Evolutionary conservation across 352 stramenopile genomes (phyloP).

Genomic region (Phytophthora sp.): DNA sequence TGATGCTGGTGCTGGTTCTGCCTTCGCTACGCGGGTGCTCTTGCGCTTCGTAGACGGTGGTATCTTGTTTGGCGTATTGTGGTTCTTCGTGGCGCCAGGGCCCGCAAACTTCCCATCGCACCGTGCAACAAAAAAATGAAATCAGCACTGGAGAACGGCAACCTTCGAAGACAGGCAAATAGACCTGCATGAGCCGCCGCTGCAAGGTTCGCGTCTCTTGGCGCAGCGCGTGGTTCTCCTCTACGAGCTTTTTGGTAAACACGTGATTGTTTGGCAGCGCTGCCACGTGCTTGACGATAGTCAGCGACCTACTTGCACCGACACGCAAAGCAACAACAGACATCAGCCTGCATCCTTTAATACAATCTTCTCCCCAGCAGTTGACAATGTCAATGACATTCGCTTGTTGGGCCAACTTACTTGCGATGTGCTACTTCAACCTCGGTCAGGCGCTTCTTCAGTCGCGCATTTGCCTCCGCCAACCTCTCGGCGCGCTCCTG

Average conservation of each 20-base stretch:
- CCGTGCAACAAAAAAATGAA: neutral
- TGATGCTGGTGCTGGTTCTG: neutral
- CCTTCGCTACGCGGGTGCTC: neutral
- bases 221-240: slow-evolving; percentile 61
- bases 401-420: slow-evolving; percentile 19
- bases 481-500: slow-evolving; percentile 51
- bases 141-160: neutral
- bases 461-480: slow-evolving; percentile 36
- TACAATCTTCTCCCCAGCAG: neutral
- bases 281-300: slow-evolving; percentile 61
- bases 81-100: slow-evolving; percentile 12
- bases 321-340: slow-evolving; percentile 12
- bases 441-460: slow-evolving; percentile 39
- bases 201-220: slow-evolving; percentile 43
- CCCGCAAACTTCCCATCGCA: slow-evolving; percentile 23
- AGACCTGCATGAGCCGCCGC: slow-evolving; percentile 51
- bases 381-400: too few relatives aligned
- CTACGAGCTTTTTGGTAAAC: slow-evolving; percentile 69
- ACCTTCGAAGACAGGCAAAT: neutral
- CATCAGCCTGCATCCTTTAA: neutral
- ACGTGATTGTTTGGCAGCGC: slow-evolving; percentile 66
- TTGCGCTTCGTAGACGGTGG: slow-evolving; percentile 2
- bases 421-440: slow-evolving; percentile 49
- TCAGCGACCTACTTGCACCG: slow-evolving; percentile 45
- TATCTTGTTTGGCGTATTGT: neutral